These are phyloP conservation scores for Monosporozyma siamensis DNA, from an alignment of 805 yeast genomes.

Conservation along the genomic window DNA sequence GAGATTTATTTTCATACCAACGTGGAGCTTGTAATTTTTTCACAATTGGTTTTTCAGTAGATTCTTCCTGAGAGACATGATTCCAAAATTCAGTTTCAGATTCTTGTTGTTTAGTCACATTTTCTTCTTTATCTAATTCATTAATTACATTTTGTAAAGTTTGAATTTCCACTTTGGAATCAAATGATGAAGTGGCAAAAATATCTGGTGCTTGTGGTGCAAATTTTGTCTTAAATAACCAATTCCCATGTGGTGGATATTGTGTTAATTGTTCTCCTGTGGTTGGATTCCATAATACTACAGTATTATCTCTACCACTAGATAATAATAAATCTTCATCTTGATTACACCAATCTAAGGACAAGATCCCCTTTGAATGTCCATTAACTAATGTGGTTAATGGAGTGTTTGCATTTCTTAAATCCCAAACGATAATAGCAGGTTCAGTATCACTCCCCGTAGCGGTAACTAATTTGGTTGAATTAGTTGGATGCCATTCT, in stretches of 20 bases:
- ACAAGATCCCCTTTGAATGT: constrained; percentile 79
- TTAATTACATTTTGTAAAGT: constrained; percentile 62
- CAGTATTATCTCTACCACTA: constrained; percentile 87
- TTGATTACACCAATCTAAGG: constrained; percentile 86
- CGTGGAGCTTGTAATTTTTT: constrained; percentile 68
- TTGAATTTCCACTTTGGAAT: constrained; percentile 72
- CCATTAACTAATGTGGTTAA: constrained; percentile 55
- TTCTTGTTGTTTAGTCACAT: constrained; percentile 25
- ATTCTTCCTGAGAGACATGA: constrained; percentile 54
- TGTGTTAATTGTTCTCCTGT: constrained; percentile 66
- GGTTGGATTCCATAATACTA: constrained; percentile 84
- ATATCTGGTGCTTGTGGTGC: constrained; percentile 84
- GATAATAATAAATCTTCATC: constrained; percentile 75
- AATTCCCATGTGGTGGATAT: constrained; percentile 85
- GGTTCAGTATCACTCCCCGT: constrained; percentile 76
- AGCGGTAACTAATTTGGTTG: constrained; percentile 82
- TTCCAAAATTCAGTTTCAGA: constrained; percentile 82
- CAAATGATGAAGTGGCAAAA: constrained; percentile 82
- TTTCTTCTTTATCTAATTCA: constrained; percentile 22
- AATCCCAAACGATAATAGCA: constrained; percentile 81
- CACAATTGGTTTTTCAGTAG: constrained; percentile 63
- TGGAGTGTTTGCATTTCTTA: constrained; percentile 90
- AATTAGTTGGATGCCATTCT: constrained; percentile 89
- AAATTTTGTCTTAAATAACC: constrained; percentile 86
- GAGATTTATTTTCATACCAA: constrained; percentile 71